These are phyloP conservation scores for Wickerhamomyces bisporus DNA, from an alignment of 805 yeast genomes.

Conservation along the genomic window DNA sequence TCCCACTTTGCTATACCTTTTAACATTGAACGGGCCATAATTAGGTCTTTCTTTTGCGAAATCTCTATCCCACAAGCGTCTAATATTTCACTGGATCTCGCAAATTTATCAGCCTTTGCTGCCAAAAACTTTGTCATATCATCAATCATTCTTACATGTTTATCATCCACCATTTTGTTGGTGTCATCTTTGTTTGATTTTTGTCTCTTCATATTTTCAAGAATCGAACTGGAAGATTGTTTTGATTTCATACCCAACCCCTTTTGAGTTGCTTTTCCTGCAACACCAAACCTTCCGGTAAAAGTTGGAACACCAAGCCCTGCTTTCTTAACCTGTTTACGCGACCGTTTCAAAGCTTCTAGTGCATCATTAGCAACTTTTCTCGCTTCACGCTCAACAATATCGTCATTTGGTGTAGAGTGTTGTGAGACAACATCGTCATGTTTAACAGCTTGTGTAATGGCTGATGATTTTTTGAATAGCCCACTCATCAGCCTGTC, in stretches of 20 bases:
- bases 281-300: constrained; percentile 89
- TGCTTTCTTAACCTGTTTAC: constrained; percentile 31
- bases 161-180: constrained; percentile 3
- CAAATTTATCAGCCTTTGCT: constrained; percentile 31
- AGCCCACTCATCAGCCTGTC: constrained; percentile 69
- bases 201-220: constrained; percentile 42
- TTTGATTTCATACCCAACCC: constrained; percentile 13
- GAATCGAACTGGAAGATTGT: constrained; percentile 43
- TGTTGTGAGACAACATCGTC: constrained; percentile 64
- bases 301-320: constrained; percentile 86
- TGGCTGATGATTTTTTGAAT: constrained; percentile 57
- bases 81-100: constrained; percentile 47
- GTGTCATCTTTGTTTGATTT: constrained; percentile 13
- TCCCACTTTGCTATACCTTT: constrained; percentile 68
- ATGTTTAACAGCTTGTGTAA: constrained; percentile 72
- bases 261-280: constrained; percentile 53
- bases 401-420: constrained; percentile 25
- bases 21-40: constrained; percentile 62
- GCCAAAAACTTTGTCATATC: constrained; percentile 37
- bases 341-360: constrained; percentile 53
- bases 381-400: constrained; percentile 57
- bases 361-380: constrained; percentile 50
- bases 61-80: constrained; percentile 33
- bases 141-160: constrained; percentile 24
- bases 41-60: constrained; percentile 47